Conservation (phyloP, 495 filamentous ascomycete species). For the Xylaria longipes region DNA sequence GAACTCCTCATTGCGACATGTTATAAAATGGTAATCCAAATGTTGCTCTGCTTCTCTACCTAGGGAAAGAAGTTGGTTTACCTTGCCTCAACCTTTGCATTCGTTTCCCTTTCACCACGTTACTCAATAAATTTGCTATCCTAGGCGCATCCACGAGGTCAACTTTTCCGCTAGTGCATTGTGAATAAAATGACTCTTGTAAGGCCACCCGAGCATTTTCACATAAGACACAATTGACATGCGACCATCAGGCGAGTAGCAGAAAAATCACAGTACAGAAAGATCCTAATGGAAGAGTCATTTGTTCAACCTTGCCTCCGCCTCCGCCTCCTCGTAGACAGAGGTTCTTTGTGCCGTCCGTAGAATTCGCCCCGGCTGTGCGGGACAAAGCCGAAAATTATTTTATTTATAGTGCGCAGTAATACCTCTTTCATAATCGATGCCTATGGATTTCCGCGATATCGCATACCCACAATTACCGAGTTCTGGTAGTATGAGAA, state of each 20-base stretch:
- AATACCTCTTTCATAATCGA: not conserved
- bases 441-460: not conserved
- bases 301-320: not conserved
- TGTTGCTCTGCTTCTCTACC: too few species aligned
- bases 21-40: too few species aligned
- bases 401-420: not conserved
- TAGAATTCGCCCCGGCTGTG: not conserved
- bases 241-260: not conserved
- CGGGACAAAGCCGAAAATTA: not conserved
- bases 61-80: not conserved
- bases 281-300: not conserved
- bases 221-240: not conserved
- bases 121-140: not conserved
- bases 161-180: not conserved
- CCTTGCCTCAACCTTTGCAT: not conserved
- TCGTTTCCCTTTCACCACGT: not conserved
- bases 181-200: not conserved
- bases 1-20: not conserved
- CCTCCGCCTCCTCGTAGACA: not conserved
- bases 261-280: not conserved
- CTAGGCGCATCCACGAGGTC: not conserved
- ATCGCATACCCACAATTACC: not conserved
- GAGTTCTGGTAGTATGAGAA: constrained; percentile 3
- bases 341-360: constrained; percentile 7
- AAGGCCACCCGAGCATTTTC: not conserved